These are phyloP conservation scores for Fusarium falciforme DNA, from an alignment of 2,329 filamentous ascomycete genomes.

Conservation along the genomic window DNA sequence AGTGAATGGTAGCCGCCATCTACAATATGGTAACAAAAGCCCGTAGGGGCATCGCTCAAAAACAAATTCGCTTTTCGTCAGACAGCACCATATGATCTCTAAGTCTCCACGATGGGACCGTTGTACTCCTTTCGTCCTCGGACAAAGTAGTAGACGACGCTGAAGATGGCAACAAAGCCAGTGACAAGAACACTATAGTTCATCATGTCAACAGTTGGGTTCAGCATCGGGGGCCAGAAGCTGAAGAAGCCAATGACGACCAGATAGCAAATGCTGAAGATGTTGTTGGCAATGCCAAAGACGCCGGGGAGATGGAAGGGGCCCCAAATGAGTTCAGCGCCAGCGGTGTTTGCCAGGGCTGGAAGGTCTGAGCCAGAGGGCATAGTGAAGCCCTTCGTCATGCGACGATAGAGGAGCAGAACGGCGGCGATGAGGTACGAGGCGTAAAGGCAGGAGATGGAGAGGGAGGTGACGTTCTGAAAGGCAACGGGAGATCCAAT, in stretches of 20 bases:
- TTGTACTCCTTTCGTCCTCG: conserved; percentile 57
- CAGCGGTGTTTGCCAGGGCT: conserved; percentile 45
- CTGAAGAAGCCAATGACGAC: conserved; percentile 67
- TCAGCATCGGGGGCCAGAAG: conserved; percentile 58
- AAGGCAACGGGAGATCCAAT: conserved; percentile 47
- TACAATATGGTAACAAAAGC: neutral
- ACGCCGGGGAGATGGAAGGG: conserved; percentile 65
- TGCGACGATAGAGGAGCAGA: conserved; percentile 46
- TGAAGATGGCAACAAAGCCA: conserved; percentile 55
- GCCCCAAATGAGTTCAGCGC: conserved; percentile 59
- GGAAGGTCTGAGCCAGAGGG: conserved; percentile 40
- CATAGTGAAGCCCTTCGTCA: conserved; percentile 41
- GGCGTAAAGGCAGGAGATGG: conserved; percentile 45
- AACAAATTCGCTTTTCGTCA: neutral
- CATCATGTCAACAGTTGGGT: conserved; percentile 51
- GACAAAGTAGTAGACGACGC: conserved; percentile 58
- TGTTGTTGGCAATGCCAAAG: conserved; percentile 65
- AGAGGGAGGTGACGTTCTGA: conserved; percentile 46
- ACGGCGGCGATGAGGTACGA: conserved; percentile 47
- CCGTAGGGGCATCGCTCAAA: neutral
- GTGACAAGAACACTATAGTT: conserved; percentile 62
- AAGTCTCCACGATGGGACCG: conserved; percentile 54
- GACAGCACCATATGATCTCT: neutral
- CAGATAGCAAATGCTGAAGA: conserved; percentile 64
- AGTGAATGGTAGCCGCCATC: neutral